A percentile compares a stretch with the other conserved stretches of the same genome.
Evolutionary conservation across 305 asterid species (phyloP).

Genomic region (Plantago rigida): DNA sequence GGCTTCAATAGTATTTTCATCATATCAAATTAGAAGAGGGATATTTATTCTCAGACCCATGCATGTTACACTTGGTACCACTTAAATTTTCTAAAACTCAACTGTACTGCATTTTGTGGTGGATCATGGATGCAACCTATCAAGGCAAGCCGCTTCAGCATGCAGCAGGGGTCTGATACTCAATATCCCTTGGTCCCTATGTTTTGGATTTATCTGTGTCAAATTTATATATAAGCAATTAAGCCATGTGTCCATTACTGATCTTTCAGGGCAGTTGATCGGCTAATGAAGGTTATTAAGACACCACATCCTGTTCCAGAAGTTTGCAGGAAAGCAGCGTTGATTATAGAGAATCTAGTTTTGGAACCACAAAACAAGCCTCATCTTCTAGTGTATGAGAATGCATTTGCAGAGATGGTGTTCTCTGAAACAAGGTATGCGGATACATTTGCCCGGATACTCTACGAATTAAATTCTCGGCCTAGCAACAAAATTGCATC

Average conservation of each 20-base stretch:
- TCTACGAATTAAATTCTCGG: slow-evolving; percentile 71
- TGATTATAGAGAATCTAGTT: slow-evolving; percentile 78
- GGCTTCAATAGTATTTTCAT: too few species aligned
- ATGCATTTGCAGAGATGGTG: slow-evolving; percentile 85
- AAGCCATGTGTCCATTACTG: neutral
- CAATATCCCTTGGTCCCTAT: too few species aligned
- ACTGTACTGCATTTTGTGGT: too few species aligned
- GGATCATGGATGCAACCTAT: neutral
- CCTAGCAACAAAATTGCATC: slow-evolving; percentile 71
- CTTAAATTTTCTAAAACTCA: too few species aligned
- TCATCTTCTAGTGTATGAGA: slow-evolving; percentile 59
- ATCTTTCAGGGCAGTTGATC: slow-evolving; percentile 71
- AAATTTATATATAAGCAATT: slow-evolving; percentile 2
- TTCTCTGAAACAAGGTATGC: slow-evolving; percentile 70
- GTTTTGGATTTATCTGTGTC: too few species aligned
- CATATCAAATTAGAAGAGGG: too few species aligned
- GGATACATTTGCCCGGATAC: slow-evolving; percentile 75
- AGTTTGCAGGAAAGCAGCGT: slow-evolving; percentile 80
- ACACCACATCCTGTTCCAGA: slow-evolving; percentile 86
- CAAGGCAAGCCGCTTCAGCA: too few species aligned
- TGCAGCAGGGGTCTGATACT: too few species aligned
- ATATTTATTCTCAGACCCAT: too few species aligned
- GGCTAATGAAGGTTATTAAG: slow-evolving; percentile 75
- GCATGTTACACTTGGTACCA: too few species aligned
- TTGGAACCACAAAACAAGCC: slow-evolving; percentile 96